These are phyloP conservation scores for Aureobasidium sp. DNA, from an alignment of 2,329 filamentous ascomycete species.

Conservation along the genomic window DNA sequence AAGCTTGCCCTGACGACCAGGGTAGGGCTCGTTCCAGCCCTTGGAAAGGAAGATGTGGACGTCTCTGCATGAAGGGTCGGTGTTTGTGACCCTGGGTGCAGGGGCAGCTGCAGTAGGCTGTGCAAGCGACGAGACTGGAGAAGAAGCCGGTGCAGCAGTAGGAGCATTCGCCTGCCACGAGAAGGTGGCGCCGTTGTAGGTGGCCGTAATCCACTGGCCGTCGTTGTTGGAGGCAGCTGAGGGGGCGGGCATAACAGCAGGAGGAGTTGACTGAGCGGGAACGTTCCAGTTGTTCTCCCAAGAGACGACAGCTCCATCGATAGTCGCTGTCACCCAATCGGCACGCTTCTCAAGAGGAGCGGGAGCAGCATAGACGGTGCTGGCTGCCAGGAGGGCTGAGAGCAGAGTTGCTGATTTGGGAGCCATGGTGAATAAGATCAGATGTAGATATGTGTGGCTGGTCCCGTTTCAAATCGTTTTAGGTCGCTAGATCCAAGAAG, in stretches of 20 bases:
- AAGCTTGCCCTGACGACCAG: slow-evolving; percentile 19
- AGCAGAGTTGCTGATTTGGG: not conserved
- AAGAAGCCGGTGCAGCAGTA: slow-evolving; percentile 8
- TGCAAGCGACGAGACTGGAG: not conserved
- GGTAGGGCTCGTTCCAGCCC: slow-evolving; percentile 22
- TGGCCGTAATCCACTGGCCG: not conserved
- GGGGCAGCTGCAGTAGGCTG: not conserved
- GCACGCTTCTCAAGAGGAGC: slow-evolving; percentile 39
- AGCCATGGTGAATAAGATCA: not conserved
- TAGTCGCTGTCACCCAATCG: slow-evolving; percentile 8
- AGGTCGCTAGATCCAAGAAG: too few relatives aligned
- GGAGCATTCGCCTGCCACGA: not conserved
- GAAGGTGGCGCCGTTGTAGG: not conserved
- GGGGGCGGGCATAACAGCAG: not conserved
- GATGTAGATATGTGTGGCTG: not conserved
- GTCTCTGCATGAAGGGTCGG: slow-evolving; percentile 20
- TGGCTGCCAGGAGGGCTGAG: not conserved
- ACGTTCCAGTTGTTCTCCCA: slow-evolving; percentile 15
- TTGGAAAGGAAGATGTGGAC: slow-evolving; percentile 21
- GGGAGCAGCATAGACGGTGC: not conserved
- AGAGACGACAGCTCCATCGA: not conserved
- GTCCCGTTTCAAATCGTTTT: not conserved
- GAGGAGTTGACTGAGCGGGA: not conserved
- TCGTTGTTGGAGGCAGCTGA: not conserved
- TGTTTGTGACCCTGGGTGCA: slow-evolving; percentile 14